phyloP scores from a whole-genome alignment of 202 grass and related monocot species.

The Brachypodium distachyon region DNA sequence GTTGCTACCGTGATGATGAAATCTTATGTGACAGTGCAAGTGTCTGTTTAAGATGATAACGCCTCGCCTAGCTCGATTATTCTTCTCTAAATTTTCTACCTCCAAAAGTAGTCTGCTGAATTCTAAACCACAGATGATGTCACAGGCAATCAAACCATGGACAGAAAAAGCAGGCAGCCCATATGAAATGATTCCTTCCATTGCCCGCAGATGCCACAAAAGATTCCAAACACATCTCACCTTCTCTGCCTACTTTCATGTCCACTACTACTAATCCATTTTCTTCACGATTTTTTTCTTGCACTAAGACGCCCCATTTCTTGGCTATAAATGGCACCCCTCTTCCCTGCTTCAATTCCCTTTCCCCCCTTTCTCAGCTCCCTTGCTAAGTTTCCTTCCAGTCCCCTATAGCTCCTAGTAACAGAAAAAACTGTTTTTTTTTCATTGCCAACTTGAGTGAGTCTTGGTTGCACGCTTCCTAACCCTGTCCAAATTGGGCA shows the following conservation, averaged over 20 bases:
- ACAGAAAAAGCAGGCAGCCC: constrained; percentile 1
- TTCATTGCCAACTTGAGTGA: not conserved
- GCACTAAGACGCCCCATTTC: not conserved
- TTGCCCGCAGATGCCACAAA: constrained; percentile 2
- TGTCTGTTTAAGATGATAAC: not conserved
- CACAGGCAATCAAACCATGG: constrained; percentile 16
- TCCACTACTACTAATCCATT: constrained; percentile 7
- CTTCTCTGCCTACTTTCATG: not conserved
- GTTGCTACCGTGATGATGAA: not conserved
- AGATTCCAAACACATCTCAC: constrained; percentile 25
- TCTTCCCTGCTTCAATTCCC: constrained; percentile 65
- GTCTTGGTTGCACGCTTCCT: not conserved
- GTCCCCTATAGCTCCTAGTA: not conserved
- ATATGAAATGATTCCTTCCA: constrained; percentile 8
- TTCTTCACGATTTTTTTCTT: not conserved
- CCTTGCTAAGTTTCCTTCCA: constrained; percentile 35
- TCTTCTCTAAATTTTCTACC: not conserved
- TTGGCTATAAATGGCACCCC: constrained; percentile 61
- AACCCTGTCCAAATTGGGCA: not conserved
- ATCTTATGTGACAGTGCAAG: not conserved
- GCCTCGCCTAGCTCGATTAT: not conserved
- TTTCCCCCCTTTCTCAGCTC: constrained; percentile 59
- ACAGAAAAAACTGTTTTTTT: not conserved
- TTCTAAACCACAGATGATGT: constrained; percentile 13
- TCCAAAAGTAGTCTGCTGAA: not conserved